phyloP scores from a whole-genome alignment of 768 basidiomycete genomes.

The Lenzites betulinus region DNA sequence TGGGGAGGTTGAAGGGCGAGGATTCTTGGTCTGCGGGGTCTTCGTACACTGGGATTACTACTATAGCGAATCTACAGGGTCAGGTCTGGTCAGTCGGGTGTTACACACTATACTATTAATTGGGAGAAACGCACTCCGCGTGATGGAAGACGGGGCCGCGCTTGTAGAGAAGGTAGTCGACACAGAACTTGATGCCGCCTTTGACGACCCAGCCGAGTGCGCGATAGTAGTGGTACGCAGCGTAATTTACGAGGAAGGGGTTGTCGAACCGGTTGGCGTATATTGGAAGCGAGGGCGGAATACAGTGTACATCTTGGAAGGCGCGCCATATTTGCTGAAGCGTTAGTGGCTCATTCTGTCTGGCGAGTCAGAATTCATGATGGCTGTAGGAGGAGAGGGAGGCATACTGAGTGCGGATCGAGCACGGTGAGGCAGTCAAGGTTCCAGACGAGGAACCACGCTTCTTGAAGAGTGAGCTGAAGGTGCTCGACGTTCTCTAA shows the following conservation, averaged over 20 bases:
- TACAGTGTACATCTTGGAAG: slow-evolving; percentile 59
- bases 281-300: slow-evolving; percentile 35
- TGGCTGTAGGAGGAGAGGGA: neutral
- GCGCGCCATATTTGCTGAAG: slow-evolving; percentile 62
- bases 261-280: slow-evolving; percentile 68
- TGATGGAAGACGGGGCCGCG: slow-evolving; percentile 94
- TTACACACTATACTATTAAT: neutral
- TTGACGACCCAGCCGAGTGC: slow-evolving; percentile 97
- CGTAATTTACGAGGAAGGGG: slow-evolving; percentile 89
- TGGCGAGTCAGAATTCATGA: neutral
- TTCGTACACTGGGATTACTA: slow-evolving; percentile 91
- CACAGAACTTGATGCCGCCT: slow-evolving; percentile 95
- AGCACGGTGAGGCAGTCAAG: slow-evolving; percentile 78
- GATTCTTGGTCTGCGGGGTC: slow-evolving; percentile 68
- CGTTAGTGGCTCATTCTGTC: slow-evolving; percentile 55
- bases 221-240: slow-evolving; percentile 91
- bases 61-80: slow-evolving; percentile 74
- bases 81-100: neutral
- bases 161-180: slow-evolving; percentile 92
- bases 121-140: slow-evolving; percentile 71
- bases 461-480: slow-evolving; percentile 86
- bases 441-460: slow-evolving; percentile 85
- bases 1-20: slow-evolving; percentile 66
- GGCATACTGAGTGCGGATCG: slow-evolving; percentile 61
- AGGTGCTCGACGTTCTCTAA: slow-evolving; percentile 85